Evolutionary conservation across 1,139 yeast species (phyloP), one percentile per base, ranked within the genome.

Genomic region (Candida tetrigidarum): DNA sequence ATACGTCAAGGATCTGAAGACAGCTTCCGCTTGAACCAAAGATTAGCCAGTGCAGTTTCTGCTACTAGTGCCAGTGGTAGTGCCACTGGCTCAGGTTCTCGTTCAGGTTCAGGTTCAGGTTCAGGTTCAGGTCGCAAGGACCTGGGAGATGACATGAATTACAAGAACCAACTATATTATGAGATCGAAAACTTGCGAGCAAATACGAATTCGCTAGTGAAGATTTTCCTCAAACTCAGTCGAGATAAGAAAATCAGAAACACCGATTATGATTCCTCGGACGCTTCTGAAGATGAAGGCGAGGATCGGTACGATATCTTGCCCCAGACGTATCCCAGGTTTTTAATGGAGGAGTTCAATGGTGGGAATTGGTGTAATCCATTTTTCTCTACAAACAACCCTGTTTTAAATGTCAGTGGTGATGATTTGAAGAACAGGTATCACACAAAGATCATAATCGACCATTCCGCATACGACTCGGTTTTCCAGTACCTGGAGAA

Each of bases 291-390:
- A 20, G 61, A 54, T 10, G 65, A 62, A 42, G 75, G 73, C 2
- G 66, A 63, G 42, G 74, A 66, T 33, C 54, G 78, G 25, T 64
- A 58, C 49, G 66, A 75, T 38, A 47, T 67, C 11, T 56, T 85
- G 22, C 92, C 92, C 0, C 85, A 84, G 57, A 67, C 81, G 2
- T 79, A 83, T 52, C 88, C 92, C n/a, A 67, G 93, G 47, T 83
- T 84, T 55, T 62, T 85, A 7, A 69, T 74, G 28, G 80, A 81
- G 39, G 83, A 79, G 46, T 85, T 82, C 58, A 83, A 82, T 54
- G 92, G 90, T 8, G 91, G 90, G 7, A 83, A 83, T 53, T 85
- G 89, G 84, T 76, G 81, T 42, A 85, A 84, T 54, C 87, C 87
- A 25, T 83, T 84, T 53, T 81, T 80, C 51, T 66, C 73, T 5